These are phyloP conservation scores for Crithidia thermophila DNA, from an alignment of 208 protist species.

Conservation along the genomic window DNA sequence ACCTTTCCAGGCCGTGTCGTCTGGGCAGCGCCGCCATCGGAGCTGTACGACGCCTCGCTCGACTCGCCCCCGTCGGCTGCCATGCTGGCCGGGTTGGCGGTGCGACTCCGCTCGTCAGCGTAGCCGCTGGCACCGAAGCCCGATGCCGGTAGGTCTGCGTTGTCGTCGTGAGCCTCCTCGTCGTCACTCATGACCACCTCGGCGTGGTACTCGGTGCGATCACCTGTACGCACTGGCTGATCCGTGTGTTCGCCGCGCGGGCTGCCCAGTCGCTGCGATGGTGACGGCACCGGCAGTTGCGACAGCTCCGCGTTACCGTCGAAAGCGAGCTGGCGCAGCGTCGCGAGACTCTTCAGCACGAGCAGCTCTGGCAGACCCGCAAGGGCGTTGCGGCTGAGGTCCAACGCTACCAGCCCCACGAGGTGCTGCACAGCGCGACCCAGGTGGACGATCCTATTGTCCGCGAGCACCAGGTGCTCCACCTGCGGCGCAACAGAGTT, in stretches of 20 bases:
- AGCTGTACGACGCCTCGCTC: background rate
- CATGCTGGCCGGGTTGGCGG: background rate
- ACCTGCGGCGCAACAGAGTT: conserved; percentile 49
- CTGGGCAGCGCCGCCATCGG: background rate
- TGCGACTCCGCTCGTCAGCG: background rate
- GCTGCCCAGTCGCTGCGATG: background rate
- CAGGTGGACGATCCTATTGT: conserved; percentile 55
- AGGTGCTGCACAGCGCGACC: conserved; percentile 45
- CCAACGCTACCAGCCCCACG: conserved; percentile 21
- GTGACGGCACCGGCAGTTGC: conserved; percentile 4
- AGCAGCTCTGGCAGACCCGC: conserved; percentile 22
- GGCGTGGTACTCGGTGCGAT: conserved; percentile 29
- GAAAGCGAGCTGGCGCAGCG: conserved; percentile 43
- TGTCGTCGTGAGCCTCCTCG: conserved; percentile 3
- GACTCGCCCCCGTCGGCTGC: no score
- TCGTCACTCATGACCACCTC: conserved; percentile 42
- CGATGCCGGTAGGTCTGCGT: background rate
- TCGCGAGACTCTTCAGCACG: conserved; percentile 17
- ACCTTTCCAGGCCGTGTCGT: background rate
- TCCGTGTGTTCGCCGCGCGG: background rate
- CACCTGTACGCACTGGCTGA: background rate
- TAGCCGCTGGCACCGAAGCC: background rate
- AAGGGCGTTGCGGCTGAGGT: conserved; percentile 23
- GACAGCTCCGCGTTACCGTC: conserved; percentile 36
- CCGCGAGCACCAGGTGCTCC: conserved; percentile 55